Conservation (phyloP, 1,284 basidiomycete genomes). For the Meripilus lineatus region DNA sequence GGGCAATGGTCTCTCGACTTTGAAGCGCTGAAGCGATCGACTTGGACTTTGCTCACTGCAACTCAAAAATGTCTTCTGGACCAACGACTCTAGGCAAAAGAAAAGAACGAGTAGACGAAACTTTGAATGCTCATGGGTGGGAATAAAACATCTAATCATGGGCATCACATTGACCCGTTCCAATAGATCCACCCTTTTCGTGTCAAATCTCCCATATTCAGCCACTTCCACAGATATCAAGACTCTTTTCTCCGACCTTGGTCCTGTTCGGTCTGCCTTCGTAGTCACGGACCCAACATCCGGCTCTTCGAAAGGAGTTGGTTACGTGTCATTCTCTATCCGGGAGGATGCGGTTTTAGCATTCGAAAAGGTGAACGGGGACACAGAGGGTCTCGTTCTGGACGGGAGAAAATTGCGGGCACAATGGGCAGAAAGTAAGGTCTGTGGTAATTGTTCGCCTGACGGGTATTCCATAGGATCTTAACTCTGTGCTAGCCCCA, state of each 20-base stretch:
- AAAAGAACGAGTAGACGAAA: constrained; percentile 20
- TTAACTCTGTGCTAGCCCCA: constrained; percentile 17
- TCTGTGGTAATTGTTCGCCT: constrained; percentile 25
- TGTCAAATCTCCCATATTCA: constrained; percentile 83
- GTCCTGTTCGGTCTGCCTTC: constrained; percentile 92
- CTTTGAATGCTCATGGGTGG: constrained; percentile 11
- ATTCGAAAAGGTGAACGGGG: constrained; percentile 39
- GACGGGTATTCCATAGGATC: no score
- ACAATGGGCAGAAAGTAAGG: constrained; percentile 79
- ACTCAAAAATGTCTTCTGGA: neutral
- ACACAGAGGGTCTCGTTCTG: constrained; percentile 44
- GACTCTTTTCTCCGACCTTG: constrained; percentile 93
- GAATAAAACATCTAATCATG: constrained; percentile 1
- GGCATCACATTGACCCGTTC: no score
- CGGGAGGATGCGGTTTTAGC: constrained; percentile 85
- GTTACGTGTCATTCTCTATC: constrained; percentile 92
- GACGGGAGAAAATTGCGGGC: constrained; percentile 70
- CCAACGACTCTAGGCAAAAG: constrained; percentile 10
- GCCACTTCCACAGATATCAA: constrained; percentile 89
- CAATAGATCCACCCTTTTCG: constrained; percentile 69
- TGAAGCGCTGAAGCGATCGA: no score
- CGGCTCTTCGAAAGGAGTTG: constrained; percentile 92
- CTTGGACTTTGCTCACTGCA: neutral
- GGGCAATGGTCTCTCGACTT: no score
- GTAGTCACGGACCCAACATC: constrained; percentile 82